phyloP scores from a whole-genome alignment of 495 filamentous ascomycete species.

The Aspergillus egyptiacus region DNA sequence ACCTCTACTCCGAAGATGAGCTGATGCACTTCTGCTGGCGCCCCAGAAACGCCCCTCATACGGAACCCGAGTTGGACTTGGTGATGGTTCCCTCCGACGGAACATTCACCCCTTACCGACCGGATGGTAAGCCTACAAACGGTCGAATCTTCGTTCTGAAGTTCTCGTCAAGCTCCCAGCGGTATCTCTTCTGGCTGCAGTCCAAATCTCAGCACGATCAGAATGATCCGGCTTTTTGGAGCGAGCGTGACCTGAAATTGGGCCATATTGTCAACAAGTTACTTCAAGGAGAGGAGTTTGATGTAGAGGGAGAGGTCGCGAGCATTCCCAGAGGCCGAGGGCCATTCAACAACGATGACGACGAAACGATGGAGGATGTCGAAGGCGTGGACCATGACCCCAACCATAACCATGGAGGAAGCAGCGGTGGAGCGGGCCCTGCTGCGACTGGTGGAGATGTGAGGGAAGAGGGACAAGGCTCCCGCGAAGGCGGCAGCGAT shows the following conservation, averaged over 20 bases:
- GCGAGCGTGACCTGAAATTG: slow-evolving; percentile 70
- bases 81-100: slow-evolving; percentile 89
- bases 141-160: slow-evolving; percentile 91
- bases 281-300: slow-evolving; percentile 83
- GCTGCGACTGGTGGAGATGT: slow-evolving; percentile 86
- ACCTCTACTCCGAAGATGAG: slow-evolving; percentile 91
- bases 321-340: slow-evolving; percentile 49
- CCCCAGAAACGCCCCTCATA: slow-evolving; percentile 52
- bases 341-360: slow-evolving; percentile 52
- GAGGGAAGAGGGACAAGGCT: slow-evolving; percentile 79
- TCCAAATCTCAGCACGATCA: slow-evolving; percentile 70
- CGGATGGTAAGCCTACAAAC: slow-evolving; percentile 60
- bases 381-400: slow-evolving; percentile 55
- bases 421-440: slow-evolving; percentile 72
- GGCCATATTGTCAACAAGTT: slow-evolving; percentile 79
- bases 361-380: slow-evolving; percentile 81
- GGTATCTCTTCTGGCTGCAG: slow-evolving; percentile 95
- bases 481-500: slow-evolving; percentile 88
- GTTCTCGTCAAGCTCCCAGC: slow-evolving; percentile 86
- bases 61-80: slow-evolving; percentile 72
- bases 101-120: slow-evolving; percentile 72
- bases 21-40: slow-evolving; percentile 98
- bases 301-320: slow-evolving; percentile 71
- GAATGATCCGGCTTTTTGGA: slow-evolving; percentile 73
- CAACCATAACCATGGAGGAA: slow-evolving; percentile 51